A percentile compares a stretch with the other conserved stretches of the same genome.
These are phyloP conservation scores for Talaromyces proteolyticus DNA, from an alignment of 495 filamentous ascomycete species.

Conservation along the genomic window DNA sequence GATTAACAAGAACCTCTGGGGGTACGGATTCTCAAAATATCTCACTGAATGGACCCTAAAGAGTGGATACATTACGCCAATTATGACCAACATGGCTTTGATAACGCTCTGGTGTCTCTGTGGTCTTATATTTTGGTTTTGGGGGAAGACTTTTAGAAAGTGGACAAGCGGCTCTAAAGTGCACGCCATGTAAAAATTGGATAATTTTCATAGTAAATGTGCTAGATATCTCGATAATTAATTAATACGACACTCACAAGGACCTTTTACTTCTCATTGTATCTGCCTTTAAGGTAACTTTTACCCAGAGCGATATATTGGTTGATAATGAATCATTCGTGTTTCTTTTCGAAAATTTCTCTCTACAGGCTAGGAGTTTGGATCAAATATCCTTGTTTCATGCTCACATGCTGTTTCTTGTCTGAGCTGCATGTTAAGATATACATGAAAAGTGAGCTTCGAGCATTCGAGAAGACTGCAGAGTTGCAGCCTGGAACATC, in stretches of 20 bases:
- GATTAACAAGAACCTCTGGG: slow-evolving; percentile 56
- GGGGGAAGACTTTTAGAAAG: not conserved
- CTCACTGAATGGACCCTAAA: not conserved
- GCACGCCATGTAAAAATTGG: not conserved
- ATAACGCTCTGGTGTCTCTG: not conserved
- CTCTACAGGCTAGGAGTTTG: not conserved
- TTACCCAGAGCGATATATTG: not conserved
- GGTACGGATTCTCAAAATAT: slow-evolving; percentile 32
- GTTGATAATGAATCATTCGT: not conserved
- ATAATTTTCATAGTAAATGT: not conserved
- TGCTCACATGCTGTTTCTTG: not conserved
- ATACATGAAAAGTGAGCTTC: too few relatives aligned
- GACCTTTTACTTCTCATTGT: not conserved
- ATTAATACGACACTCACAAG: not conserved
- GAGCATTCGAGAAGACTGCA: too few relatives aligned
- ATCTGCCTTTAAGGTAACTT: not conserved
- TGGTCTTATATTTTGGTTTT: not conserved
- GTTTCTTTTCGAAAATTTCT: not conserved
- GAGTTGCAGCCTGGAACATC: too few relatives aligned
- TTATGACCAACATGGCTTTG: not conserved
- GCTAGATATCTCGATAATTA: not conserved
- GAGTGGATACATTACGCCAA: not conserved
- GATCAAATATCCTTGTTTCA: not conserved
- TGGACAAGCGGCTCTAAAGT: not conserved
- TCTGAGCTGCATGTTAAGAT: not conserved